Evolutionary conservation across 176 grass and related monocot genomes (phyloP).

Genomic region (Oryza punctata): DNA sequence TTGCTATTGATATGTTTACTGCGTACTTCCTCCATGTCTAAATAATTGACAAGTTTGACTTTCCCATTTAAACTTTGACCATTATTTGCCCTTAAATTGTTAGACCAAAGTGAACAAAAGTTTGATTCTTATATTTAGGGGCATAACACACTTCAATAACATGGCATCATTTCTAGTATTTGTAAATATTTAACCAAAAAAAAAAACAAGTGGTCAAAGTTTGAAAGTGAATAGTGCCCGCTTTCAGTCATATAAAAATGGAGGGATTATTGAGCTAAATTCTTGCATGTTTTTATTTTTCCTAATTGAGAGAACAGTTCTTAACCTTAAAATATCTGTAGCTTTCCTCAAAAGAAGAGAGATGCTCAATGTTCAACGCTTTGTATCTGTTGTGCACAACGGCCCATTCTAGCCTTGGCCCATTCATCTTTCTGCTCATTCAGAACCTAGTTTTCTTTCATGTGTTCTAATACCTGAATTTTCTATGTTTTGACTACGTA

Average conservation of each 20-base stretch:
- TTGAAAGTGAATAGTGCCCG: too few species aligned
- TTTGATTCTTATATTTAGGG: too few species aligned
- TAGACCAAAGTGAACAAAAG: too few species aligned
- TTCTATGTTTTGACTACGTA: slow-evolving; percentile 3
- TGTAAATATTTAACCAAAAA: too few species aligned
- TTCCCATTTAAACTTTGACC: too few species aligned
- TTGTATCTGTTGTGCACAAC: neutral
- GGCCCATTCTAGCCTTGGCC: neutral
- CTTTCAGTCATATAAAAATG: too few species aligned
- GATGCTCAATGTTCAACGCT: neutral
- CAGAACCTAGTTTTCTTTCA: neutral
- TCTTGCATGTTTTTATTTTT: neutral
- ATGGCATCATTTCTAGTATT: too few species aligned
- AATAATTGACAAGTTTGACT: too few species aligned
- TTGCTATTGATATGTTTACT: neutral
- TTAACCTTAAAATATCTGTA: neutral
- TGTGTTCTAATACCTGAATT: neutral
- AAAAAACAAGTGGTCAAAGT: too few species aligned
- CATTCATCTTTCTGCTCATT: neutral
- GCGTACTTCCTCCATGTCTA: too few species aligned
- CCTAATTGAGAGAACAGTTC: neutral
- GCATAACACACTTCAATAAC: too few species aligned
- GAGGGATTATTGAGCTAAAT: neutral
- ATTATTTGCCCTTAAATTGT: too few species aligned
- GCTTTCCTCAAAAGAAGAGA: neutral